Evolutionary conservation across 78 protist genomes (phyloP).

Genomic region (Cyanophora paradoxa): DNA sequence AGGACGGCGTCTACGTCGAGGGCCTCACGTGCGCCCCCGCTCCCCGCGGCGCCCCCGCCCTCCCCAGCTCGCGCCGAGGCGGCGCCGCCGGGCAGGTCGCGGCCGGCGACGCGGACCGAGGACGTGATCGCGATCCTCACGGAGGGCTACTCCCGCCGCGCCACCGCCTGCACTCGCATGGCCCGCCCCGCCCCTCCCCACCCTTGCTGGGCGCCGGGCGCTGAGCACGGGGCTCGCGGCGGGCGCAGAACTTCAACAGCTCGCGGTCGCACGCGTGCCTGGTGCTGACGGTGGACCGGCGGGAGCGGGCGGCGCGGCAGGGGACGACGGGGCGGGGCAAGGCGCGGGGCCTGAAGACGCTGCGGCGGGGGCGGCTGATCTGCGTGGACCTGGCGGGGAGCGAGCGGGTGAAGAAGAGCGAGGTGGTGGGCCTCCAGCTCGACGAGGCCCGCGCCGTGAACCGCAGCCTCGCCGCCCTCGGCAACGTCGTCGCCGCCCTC

Average conservation of each 20-base stretch:
- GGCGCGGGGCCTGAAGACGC: too few species aligned
- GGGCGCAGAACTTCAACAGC: not conserved
- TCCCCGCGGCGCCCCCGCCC: too few species aligned
- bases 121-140: not conserved
- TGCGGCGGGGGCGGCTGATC: too few species aligned
- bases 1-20: too few species aligned
- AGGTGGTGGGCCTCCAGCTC: constrained; percentile 15
- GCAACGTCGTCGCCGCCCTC: constrained; percentile 37
- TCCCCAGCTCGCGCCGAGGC: too few species aligned
- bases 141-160: not conserved
- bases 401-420: constrained; percentile 21
- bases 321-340: not conserved
- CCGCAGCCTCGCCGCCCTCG: constrained; percentile 37
- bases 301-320: not conserved
- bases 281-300: not conserved
- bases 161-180: not conserved
- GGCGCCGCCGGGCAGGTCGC: too few species aligned
- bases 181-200: too few species aligned
- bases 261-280: constrained; percentile 12
- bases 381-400: constrained; percentile 53
- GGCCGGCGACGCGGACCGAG: too few species aligned
- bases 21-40: too few species aligned
- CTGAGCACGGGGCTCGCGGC: too few species aligned
- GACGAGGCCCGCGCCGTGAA: constrained; percentile 44
- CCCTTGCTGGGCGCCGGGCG: too few species aligned